Base-by-base conservation (phyloP, 2,329 filamentous ascomycete genomes). In the Drechslerella coelobrocha region DNA sequence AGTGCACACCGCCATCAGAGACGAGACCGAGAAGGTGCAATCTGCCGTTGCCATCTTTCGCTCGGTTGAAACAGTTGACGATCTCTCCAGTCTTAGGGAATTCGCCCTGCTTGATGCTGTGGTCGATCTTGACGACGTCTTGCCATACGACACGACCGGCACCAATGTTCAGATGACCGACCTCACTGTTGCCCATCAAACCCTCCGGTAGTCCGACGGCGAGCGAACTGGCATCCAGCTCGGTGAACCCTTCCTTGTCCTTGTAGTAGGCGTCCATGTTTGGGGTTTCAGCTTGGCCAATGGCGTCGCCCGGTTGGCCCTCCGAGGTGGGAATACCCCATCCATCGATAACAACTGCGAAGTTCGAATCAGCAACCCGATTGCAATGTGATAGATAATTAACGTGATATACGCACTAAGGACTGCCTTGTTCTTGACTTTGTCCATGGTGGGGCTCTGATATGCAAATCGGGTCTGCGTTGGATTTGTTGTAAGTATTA, bases 141-240 rank as follows among this genome's bases (percentile, higher is more conserved):
- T 99, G 94, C 94, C 94, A 99, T 77, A 99, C 94, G 72, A 99
- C 94, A 77, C 94, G 86, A 66, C 94, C 94, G 68, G 94, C 94
- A 77, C 94, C 94, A 79, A 99, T 97, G 84, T 99, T 99, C 83
- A 99, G 82, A 81, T 99, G 94, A 73, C 94, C 94, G 79, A 99
- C 94, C 81, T 99, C 94, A 76, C 91, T 96, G 84, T 99, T 99
- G 75, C 94, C 94, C 94, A 99, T 99, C 75, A 99, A 84, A 68
- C 94, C 94, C 79, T 99, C 92, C 19, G 94, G 94, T 57, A 99
- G 86, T 75, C 94, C 94, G 74, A 99, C 94, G 48, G 94, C 94
- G 71, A 96, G 86, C 45, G 94, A 97, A 1, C 94, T 97, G 66
- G 94, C 94, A 76, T 99, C 94, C 73, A 99, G 88, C 82, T 95